Evolutionary conservation across 2,329 filamentous ascomycete species (phyloP).

Genomic region (Penicillium corylophilum): DNA sequence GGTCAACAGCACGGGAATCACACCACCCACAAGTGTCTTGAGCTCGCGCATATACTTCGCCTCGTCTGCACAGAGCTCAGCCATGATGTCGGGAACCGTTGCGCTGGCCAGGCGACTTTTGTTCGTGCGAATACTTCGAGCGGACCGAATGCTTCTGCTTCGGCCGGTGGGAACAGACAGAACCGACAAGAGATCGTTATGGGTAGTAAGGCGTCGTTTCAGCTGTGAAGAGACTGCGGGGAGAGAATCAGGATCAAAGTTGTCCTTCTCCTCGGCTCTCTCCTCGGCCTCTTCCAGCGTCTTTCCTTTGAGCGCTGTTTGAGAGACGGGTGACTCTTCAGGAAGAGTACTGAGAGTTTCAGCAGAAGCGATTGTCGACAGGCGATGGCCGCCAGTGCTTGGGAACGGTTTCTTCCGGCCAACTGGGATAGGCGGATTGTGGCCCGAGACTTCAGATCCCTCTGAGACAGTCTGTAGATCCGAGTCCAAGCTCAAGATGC

Average conservation of each 20-base stretch:
- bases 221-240: slow-evolving; percentile 51
- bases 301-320: background rate
- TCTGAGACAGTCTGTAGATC: slow-evolving; percentile 35
- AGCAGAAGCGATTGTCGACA: slow-evolving; percentile 60
- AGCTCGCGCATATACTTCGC: slow-evolving; percentile 85
- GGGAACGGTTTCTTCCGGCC: slow-evolving; percentile 50
- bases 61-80: slow-evolving; percentile 80
- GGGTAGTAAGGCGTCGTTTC: slow-evolving; percentile 79
- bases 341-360: slow-evolving; percentile 49
- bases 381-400: slow-evolving; percentile 51
- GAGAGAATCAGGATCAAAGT: slow-evolving; percentile 45
- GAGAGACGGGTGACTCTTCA: slow-evolving; percentile 17
- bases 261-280: slow-evolving; percentile 38
- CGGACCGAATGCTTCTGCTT: slow-evolving; percentile 69
- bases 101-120: slow-evolving; percentile 65
- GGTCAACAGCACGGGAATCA: slow-evolving; percentile 86
- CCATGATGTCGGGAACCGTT: slow-evolving; percentile 72
- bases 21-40: slow-evolving; percentile 88
- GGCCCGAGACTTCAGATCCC: slow-evolving; percentile 37
- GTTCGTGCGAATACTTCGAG: slow-evolving; percentile 73
- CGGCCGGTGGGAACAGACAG: slow-evolving; percentile 66
- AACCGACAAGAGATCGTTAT: slow-evolving; percentile 91
- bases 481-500: slow-evolving; percentile 27
- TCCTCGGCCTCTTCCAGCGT: slow-evolving; percentile 15
- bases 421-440: slow-evolving; percentile 41